A percentile compares a stretch with the other conserved stretches of the same genome.
phyloP scores from a whole-genome alignment of 2,329 filamentous ascomycete genomes.

The Trichoderma arundinaceum region DNA sequence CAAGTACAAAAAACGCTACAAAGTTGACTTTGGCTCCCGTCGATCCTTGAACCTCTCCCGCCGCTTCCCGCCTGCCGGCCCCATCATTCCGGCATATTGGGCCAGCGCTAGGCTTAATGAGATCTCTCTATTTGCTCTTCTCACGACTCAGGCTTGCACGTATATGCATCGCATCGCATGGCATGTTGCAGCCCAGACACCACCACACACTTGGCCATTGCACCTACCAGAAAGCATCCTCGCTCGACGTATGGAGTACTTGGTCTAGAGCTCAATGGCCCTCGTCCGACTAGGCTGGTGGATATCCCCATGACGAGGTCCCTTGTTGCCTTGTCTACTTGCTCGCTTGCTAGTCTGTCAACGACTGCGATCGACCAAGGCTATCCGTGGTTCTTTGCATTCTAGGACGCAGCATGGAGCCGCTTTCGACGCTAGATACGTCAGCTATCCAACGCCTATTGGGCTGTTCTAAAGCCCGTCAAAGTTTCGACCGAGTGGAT shows the following conservation, averaged over 20 bases:
- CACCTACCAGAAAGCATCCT: neutral
- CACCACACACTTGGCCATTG: neutral
- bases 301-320: neutral
- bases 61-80: conserved; percentile 22
- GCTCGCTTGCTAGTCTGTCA: neutral
- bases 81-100: conserved; percentile 25
- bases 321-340: neutral
- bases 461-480: neutral
- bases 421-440: neutral
- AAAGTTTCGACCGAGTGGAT: neutral
- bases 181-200: neutral
- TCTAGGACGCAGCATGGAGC: neutral
- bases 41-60: conserved; percentile 24
- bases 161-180: conserved; percentile 6
- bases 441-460: neutral
- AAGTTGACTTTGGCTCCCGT: conserved; percentile 7
- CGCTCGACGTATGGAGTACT: neutral
- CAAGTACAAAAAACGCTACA: neutral
- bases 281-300: neutral
- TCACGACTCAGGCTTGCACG: conserved; percentile 8
- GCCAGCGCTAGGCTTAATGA: conserved; percentile 24
- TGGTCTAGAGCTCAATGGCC: neutral
- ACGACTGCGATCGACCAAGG: neutral
- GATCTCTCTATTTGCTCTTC: neutral
- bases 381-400: too few relatives aligned